Evolutionary conservation across 139 green algal species (phyloP).

Genomic region (Closterium sp.): DNA sequence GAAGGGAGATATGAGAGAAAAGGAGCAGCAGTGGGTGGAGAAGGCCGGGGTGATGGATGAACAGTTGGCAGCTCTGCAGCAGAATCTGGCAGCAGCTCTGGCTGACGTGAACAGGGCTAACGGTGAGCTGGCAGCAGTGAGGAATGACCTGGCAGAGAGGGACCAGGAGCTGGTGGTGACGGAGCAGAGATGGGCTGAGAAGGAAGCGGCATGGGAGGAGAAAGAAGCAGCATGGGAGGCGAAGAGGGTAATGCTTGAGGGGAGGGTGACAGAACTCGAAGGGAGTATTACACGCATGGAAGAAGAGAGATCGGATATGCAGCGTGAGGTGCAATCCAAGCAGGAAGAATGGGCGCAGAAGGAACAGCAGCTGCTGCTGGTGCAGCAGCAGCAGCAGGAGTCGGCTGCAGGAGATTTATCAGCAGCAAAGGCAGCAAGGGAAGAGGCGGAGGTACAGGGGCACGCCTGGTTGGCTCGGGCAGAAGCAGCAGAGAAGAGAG

Average conservation of each 20-base stretch:
- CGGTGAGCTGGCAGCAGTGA: background rate
- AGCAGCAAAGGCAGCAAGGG: background rate
- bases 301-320: background rate
- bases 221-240: too few relatives aligned
- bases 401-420: background rate
- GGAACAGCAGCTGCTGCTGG: background rate
- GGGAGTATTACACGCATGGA: background rate
- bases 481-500: background rate
- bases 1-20: background rate
- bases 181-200: background rate
- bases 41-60: background rate
- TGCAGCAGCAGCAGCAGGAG: background rate
- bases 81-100: background rate
- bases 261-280: background rate
- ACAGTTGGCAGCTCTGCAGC: background rate
- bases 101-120: background rate
- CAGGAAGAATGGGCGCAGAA: background rate
- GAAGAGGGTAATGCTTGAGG: background rate
- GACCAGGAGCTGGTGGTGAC: background rate
- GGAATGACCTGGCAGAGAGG: background rate
- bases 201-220: background rate
- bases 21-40: background rate
- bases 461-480: background rate
- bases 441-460: background rate
- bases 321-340: background rate